Evolutionary conservation across 108 stramenopile genomes (phyloP).

Genomic region (Aurantiochytrium sp.): DNA sequence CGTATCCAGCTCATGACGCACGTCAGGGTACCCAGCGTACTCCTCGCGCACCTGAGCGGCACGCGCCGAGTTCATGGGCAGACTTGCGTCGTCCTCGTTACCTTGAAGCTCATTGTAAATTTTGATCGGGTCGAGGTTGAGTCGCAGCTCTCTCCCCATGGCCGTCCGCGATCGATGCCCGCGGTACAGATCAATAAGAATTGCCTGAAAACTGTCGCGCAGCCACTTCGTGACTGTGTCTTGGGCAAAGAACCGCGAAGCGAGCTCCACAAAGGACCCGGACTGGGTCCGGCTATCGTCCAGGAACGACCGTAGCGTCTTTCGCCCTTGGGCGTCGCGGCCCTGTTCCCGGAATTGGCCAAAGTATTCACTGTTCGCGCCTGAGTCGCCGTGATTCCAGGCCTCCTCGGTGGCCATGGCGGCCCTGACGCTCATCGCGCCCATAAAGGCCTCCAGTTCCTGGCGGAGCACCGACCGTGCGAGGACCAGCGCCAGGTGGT

Average conservation of each 20-base stretch:
- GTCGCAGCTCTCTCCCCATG: neutral
- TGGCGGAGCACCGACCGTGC: neutral
- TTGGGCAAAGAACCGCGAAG: neutral
- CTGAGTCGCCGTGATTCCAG: too few relatives aligned
- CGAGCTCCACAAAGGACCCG: neutral
- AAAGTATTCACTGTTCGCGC: too few relatives aligned
- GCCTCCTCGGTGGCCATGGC: too few relatives aligned
- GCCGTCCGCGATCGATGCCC: neutral
- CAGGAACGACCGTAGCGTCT: neutral
- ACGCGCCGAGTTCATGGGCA: neutral
- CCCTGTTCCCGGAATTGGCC: neutral
- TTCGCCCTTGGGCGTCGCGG: neutral
- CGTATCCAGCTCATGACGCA: neutral
- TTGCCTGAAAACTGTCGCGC: neutral
- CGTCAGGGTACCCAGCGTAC: neutral
- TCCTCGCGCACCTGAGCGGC: neutral
- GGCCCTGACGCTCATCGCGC: neutral
- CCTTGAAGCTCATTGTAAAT: constrained; percentile 5
- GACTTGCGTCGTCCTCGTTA: neutral
- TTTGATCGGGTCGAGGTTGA: neutral
- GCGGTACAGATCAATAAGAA: neutral
- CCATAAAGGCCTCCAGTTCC: neutral
- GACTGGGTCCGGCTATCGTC: neutral
- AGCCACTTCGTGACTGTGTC: neutral
- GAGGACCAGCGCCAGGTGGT: neutral